phyloP scores from a whole-genome alignment of 2,329 filamentous ascomycete genomes.

The Aspergillus uvarum region DNA sequence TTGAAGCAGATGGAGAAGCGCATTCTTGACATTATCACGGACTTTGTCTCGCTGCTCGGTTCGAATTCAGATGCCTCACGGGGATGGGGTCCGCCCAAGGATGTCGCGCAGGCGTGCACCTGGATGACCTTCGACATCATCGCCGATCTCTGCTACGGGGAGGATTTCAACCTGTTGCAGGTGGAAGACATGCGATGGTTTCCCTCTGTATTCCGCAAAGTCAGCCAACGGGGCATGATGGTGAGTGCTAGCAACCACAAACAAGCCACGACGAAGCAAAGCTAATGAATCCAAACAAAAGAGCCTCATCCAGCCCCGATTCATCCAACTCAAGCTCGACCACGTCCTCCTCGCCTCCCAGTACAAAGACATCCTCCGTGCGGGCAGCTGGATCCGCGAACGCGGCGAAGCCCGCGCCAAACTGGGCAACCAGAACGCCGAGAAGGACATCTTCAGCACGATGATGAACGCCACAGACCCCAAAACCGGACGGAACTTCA shows the following conservation, averaged over 20 bases:
- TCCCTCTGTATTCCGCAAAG: background rate
- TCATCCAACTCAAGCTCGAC: background rate
- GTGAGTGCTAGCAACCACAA: background rate
- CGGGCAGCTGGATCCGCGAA: background rate
- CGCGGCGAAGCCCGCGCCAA: background rate
- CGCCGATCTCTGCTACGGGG: conserved; percentile 2
- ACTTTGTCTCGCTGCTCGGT: background rate
- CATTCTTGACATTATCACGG: background rate
- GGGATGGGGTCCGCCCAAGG: background rate
- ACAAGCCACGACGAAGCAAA: background rate
- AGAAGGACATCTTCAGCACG: background rate
- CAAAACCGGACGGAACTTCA: background rate
- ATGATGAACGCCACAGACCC: background rate
- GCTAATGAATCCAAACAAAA: background rate
- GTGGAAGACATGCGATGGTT: background rate
- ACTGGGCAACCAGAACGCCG: background rate
- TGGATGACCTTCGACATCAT: conserved; percentile 5
- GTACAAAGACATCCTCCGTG: background rate
- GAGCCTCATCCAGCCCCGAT: background rate
- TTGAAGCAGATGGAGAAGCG: background rate
- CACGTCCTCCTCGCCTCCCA: background rate
- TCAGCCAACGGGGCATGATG: background rate
- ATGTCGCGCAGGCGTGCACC: background rate
- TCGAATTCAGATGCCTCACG: background rate
- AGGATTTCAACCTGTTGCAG: conserved; percentile 1